Evolutionary conservation across 768 basidiomycete genomes (phyloP), one percentile per base, ranked within the genome.

Genomic region (Lactarius evosmus): DNA sequence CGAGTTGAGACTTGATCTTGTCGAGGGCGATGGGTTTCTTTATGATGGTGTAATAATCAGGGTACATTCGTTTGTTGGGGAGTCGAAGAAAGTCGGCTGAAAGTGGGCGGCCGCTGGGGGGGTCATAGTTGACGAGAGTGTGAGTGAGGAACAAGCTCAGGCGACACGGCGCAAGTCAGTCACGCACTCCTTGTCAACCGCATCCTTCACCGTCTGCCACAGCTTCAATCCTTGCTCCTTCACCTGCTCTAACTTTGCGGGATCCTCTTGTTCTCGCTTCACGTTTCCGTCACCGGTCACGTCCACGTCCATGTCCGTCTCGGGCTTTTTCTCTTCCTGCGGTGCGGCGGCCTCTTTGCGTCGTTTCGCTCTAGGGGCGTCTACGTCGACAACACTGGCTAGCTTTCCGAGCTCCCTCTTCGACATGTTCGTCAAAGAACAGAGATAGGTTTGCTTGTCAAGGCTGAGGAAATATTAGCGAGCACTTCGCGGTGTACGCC

Each of bases 161-260:
- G 66, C 51, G 65, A 68, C 65, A 70, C 67, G 68, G 70, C 72
- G 65, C 74, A 72, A 70, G 76, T 72, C 72, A 75, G 79, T 78
- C 77, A 89, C 90, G 81, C 82, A 93, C 91, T 92, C 89, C 82
- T 90, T 89, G 80, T 86, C 88, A 73, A 85, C 85, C 72, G 89
- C 91, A 75, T 90, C 88, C 82, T 84, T 89, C 74, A 93, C 81
- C 41, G 82, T 83, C 72, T 87, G 84, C 87, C 88, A 92, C 77
- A 91, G 74, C 75, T 80, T 82, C 76, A 86, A 73, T 51, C 86
- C 90, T 72, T 85, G 82, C 75, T 85, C 85, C 72, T 81, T 86
- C 72, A 88, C 81, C 56, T 63, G 69, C 62, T 76, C 77, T 51
- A 67, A 56, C 61, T 57, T 66, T 22, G 54, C 62, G 17, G 63